These are phyloP conservation scores for Coemansia sp. DNA, from an alignment of 192 early-diverging fungal genomes.

Conservation along the genomic window DNA sequence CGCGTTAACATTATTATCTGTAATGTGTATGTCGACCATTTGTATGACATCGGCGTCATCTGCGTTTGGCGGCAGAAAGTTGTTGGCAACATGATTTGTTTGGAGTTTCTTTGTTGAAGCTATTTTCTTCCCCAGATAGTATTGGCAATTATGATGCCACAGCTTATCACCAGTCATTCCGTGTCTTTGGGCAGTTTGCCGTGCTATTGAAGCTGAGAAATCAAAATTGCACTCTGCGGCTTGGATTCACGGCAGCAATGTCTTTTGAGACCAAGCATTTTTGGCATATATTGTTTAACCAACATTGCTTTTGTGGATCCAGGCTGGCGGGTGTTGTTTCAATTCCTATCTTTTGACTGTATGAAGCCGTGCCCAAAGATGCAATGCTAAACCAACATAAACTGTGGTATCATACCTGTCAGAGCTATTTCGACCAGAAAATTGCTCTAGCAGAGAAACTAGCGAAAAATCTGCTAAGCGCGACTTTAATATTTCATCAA, in stretches of 20 bases:
- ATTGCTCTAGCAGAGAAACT: not conserved
- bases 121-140: not conserved
- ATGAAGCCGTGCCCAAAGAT: not conserved
- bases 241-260: not conserved
- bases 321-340: not conserved
- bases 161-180: not conserved
- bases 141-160: not conserved
- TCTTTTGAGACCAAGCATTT: not conserved
- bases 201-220: not conserved
- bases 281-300: not conserved
- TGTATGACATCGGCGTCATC: not conserved
- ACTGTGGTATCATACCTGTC: not conserved
- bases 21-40: not conserved
- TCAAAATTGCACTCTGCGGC: not conserved
- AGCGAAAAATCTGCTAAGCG: not conserved
- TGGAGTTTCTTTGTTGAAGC: not conserved
- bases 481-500: not conserved
- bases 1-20: not conserved
- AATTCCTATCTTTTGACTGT: not conserved
- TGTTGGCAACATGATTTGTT: not conserved
- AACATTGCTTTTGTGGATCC: not conserved
- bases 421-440: not conserved
- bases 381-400: not conserved
- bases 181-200: not conserved
- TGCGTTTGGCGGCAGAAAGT: not conserved